These are phyloP conservation scores for Epicoccum nigrum DNA, from an alignment of 2,329 filamentous ascomycete species.

Conservation along the genomic window DNA sequence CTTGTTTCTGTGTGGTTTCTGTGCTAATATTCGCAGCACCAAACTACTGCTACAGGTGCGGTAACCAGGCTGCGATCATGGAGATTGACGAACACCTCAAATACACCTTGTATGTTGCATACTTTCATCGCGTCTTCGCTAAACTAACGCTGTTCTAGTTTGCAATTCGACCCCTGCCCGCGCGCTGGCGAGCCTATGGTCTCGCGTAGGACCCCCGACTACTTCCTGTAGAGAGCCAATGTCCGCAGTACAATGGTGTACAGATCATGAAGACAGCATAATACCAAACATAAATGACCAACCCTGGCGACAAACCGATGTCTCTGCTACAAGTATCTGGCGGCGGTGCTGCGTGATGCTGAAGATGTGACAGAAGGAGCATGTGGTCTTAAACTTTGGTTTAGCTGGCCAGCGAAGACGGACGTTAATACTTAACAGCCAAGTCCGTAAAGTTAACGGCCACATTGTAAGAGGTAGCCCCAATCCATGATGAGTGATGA, in stretches of 20 bases:
- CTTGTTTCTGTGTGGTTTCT: neutral
- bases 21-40: constrained; percentile 53
- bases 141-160: constrained; percentile 62
- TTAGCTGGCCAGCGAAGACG: neutral
- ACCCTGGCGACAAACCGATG: neutral
- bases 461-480: neutral
- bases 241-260: constrained; percentile 25
- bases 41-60: constrained; percentile 95
- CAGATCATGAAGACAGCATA: constrained; percentile 17
- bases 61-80: constrained; percentile 99
- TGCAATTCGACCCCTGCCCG: constrained; percentile 99
- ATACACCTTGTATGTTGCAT: constrained; percentile 91
- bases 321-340: neutral
- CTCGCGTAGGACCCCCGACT: constrained; percentile 91
- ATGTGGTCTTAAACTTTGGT: neutral
- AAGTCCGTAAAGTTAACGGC: constrained; percentile 1
- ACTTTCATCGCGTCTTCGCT: constrained; percentile 18
- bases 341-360: neutral
- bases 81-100: constrained; percentile 99
- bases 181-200: constrained; percentile 98
- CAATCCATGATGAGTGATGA: constrained; percentile 11
- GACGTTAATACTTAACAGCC: constrained; percentile 3
- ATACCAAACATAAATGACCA: constrained; percentile 2
- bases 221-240: constrained; percentile 78
- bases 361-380: neutral